These are phyloP conservation scores for Pelargonium myrrhifolium DNA, from an alignment of 441 rosid species.

Conservation along the genomic window DNA sequence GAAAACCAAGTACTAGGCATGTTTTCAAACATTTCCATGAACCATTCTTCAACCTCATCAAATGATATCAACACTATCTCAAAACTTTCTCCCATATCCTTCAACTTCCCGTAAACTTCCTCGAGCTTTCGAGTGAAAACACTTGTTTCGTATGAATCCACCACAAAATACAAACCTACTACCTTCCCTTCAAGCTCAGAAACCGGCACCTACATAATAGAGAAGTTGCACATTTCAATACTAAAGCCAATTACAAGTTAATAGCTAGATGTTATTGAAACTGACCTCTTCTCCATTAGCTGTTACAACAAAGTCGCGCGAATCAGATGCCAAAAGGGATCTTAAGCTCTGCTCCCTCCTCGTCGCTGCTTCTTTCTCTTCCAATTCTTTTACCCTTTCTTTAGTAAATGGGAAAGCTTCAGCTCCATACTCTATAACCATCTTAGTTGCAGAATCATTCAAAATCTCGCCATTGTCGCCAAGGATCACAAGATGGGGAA, in stretches of 20 bases:
- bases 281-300: conserved; percentile 46
- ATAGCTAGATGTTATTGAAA: background rate
- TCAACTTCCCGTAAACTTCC: conserved; percentile 12
- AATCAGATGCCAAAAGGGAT: conserved; percentile 38
- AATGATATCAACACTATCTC: conserved; percentile 15
- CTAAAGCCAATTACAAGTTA: background rate
- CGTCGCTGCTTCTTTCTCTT: conserved; percentile 52
- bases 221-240: background rate
- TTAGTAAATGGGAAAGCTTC: conserved; percentile 54
- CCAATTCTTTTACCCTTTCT: conserved; percentile 45
- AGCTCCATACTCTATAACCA: conserved; percentile 46
- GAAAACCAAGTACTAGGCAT: conserved; percentile 35
- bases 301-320: conserved; percentile 52
- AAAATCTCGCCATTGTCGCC: conserved; percentile 42
- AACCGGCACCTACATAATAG: conserved; percentile 22
- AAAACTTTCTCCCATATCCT: conserved; percentile 15
- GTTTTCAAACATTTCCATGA: conserved; percentile 20
- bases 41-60: conserved; percentile 22
- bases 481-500: conserved; percentile 60
- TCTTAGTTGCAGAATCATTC: conserved; percentile 40
- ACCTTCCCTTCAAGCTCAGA: conserved; percentile 37
- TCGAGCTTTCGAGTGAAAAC: conserved; percentile 19
- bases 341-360: conserved; percentile 44
- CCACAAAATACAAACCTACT: conserved; percentile 28
- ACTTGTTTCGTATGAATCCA: conserved; percentile 14